Evolutionary conservation across 1,284 basidiomycete species (phyloP), one percentile per base, ranked within the genome.

Genomic region (Ceratobasidium sp.): DNA sequence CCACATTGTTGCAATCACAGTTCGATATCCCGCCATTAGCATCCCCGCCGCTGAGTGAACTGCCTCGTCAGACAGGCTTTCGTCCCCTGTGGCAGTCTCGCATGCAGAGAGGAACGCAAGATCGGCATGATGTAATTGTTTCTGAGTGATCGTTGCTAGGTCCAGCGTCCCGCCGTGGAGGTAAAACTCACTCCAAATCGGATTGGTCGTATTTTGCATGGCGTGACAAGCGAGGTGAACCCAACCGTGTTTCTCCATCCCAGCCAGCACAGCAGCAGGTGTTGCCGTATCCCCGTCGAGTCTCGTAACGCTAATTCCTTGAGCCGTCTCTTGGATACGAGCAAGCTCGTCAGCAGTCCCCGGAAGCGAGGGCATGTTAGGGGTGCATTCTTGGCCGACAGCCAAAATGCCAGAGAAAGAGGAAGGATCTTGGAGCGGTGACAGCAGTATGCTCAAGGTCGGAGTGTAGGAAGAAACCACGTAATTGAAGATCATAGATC

Each of bases 401-500:
- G 33, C 14, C 24, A 71, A 19, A 17, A 71, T 59, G 1, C 50
- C 36, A 2, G 53, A 45, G 17, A 47, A 24, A 7, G 45, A 6
- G 9, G 27, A 9, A 2, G n/a, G 11, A 33, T 7, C 2, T 3
- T 53, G 14, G 6, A 54, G 24, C 4, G 53, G 22, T 15, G 3
- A 11, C 15, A 71, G 51, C 22, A 71, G 14, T 7, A 22, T 1
- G 54, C 54, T 47, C 22, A 59, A 14, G 19, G 33, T 71, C 36
- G 54, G 66, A 22, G 66, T 15, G 41, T 71, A 71, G 1, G 66
- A 71, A n/a, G 66, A 59, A n/a, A 71, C 44, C n/a, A 22, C 54
- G 22, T 59, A 71, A 41, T 59, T 48, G 54, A 48, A 71, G 1
- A 50, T 57, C 66, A 53, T 45, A 14, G 66, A 36, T 45, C 19